Percentiles rank a stretch among this genome's conserved stretches.
These are phyloP conservation scores for Cymbopogon flexuosus DNA, from an alignment of 202 grass and related monocot genomes.

Conservation along the genomic window DNA sequence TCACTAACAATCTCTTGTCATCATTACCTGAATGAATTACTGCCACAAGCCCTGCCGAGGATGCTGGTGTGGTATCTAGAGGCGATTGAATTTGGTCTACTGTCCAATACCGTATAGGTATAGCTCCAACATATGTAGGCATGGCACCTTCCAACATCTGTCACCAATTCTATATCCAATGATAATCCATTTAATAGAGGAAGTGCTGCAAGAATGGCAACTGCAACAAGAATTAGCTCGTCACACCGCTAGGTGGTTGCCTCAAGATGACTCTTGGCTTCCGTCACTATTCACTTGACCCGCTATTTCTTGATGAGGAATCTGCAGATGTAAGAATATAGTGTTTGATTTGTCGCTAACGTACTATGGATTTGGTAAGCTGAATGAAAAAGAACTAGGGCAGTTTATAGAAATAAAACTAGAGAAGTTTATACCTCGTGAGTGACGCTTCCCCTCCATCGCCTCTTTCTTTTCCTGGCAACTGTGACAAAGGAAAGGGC, in stretches of 20 bases:
- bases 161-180: not conserved
- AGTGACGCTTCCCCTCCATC: slow-evolving; percentile 80
- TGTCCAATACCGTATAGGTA: slow-evolving; percentile 4
- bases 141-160: not conserved
- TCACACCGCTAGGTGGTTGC: slow-evolving; percentile 5
- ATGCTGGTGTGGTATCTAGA: not conserved
- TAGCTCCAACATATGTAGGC: not conserved
- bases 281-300: slow-evolving; percentile 43
- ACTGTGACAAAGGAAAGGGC: slow-evolving; percentile 81
- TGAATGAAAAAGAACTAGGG: not conserved
- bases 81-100: not conserved
- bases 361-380: not conserved
- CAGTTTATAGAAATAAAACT: not conserved
- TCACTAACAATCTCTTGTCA: not conserved
- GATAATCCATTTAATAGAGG: not conserved
- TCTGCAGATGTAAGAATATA: slow-evolving; percentile 24
- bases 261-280: slow-evolving; percentile 15
- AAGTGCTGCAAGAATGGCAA: slow-evolving; percentile 15
- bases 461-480: slow-evolving; percentile 94
- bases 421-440: slow-evolving; percentile 41
- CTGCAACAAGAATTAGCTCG: not conserved
- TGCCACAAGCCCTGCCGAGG: slow-evolving; percentile 7
- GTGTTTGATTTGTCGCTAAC: not conserved
- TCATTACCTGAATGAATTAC: not conserved
- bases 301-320: slow-evolving; percentile 57